Evolutionary conservation across 1,139 yeast genomes (phyloP).

Genomic region (Chernovozyma sophiae-reginae): DNA sequence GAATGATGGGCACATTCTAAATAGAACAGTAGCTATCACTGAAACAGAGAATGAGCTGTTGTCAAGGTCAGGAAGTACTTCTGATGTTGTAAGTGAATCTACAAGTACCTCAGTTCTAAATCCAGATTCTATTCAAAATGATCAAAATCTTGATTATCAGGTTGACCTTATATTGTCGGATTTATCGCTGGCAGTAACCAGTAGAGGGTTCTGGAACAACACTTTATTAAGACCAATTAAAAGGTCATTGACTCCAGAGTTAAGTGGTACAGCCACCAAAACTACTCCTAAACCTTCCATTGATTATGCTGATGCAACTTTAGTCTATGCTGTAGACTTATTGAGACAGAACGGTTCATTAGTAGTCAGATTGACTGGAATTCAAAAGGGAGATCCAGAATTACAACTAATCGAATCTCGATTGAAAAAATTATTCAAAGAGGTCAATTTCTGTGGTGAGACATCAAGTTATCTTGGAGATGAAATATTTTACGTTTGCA

Average conservation of each 20-base stretch:
- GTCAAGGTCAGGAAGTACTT: no score
- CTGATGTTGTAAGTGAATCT: slow-evolving; percentile 2
- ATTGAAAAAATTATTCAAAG: slow-evolving; percentile 52
- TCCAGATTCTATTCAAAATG: neutral
- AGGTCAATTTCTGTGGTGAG: slow-evolving; percentile 30
- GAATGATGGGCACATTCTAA: no score
- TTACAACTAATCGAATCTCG: slow-evolving; percentile 55
- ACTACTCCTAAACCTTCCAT: slow-evolving; percentile 21
- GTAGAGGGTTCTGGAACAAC: slow-evolving; percentile 63
- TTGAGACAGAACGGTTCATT: slow-evolving; percentile 67
- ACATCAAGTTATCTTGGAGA: slow-evolving; percentile 30
- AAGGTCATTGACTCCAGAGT: slow-evolving; percentile 21
- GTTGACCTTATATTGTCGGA: slow-evolving; percentile 75
- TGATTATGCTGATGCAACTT: slow-evolving; percentile 89
- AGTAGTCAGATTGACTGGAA: slow-evolving; percentile 69
- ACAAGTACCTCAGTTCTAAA: neutral
- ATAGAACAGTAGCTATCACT: no score
- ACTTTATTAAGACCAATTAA: slow-evolving; percentile 73
- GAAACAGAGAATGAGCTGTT: no score
- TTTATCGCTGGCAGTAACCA: slow-evolving; percentile 75
- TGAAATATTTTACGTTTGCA: slow-evolving; percentile 72
- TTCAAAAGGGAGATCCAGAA: slow-evolving; percentile 48
- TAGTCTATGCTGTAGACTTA: slow-evolving; percentile 66
- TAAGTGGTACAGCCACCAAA: slow-evolving; percentile 22
- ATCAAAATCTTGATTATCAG: slow-evolving; percentile 17